These are phyloP conservation scores for Ogataea haglerorum DNA, from an alignment of 805 yeast genomes.

Conservation along the genomic window DNA sequence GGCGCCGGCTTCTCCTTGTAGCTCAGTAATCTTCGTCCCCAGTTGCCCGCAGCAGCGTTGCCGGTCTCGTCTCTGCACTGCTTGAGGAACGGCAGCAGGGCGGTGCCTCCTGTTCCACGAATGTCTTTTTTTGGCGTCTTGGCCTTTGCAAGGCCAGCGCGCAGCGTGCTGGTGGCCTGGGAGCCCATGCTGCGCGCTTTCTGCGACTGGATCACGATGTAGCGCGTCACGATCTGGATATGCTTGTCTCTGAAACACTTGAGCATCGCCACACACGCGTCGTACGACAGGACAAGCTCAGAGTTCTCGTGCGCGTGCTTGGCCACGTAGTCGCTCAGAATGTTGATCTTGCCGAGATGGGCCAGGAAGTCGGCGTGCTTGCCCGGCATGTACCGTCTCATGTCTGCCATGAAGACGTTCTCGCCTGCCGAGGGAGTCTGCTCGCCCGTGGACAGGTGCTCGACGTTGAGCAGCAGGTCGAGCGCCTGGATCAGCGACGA, in stretches of 20 bases:
- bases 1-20: constrained; percentile 27
- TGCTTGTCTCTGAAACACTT: constrained; percentile 89
- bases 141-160: constrained; percentile 62
- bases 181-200: constrained; percentile 51
- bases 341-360: constrained; percentile 54
- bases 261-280: constrained; percentile 85
- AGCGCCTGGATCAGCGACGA: constrained; percentile 84
- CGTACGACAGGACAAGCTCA: constrained; percentile 69
- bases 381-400: constrained; percentile 90
- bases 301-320: constrained; percentile 38
- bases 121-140: constrained; percentile 42
- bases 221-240: constrained; percentile 87
- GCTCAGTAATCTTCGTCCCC: constrained; percentile 77
- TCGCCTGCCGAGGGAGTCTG: constrained; percentile 16
- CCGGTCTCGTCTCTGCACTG: constrained; percentile 97
- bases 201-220: constrained; percentile 76
- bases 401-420: constrained; percentile 65
- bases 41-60: constrained; percentile 84
- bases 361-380: constrained; percentile 72
- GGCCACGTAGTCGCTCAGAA: constrained; percentile 62
- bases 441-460: constrained; percentile 73
- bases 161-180: constrained; percentile 44
- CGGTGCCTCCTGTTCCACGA: constrained; percentile 93
- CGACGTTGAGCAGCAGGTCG: constrained; percentile 71
- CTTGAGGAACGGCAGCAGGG: constrained; percentile 84